Percentiles rank a stretch among this genome's conserved stretches.
These are phyloP conservation scores for Dalbergia cultrata DNA, from an alignment of 306 rosid genomes.

Conservation along the genomic window DNA sequence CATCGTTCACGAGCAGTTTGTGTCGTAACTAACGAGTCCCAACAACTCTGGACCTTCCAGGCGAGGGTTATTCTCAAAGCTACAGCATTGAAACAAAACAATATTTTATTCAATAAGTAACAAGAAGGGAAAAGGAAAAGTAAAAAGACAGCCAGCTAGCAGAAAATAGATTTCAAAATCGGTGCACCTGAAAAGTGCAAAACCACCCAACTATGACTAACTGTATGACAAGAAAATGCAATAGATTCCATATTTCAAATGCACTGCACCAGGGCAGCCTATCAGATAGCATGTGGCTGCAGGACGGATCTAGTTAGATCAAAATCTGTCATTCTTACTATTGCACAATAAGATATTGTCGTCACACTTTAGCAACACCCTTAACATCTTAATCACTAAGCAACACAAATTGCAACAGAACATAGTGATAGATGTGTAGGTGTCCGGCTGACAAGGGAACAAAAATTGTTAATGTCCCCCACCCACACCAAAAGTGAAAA, in stretches of 20 bases:
- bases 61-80: slow-evolving; percentile 90
- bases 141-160: not conserved
- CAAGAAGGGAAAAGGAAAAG: not conserved
- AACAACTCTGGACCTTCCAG: slow-evolving; percentile 95
- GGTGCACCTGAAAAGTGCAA: not conserved
- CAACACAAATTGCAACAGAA: slow-evolving; percentile 1
- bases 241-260: not conserved
- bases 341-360: not conserved
- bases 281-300: slow-evolving; percentile 12
- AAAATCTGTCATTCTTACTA: not conserved
- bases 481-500: not conserved
- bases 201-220: slow-evolving; percentile 2
- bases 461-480: not conserved
- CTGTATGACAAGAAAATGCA: slow-evolving; percentile 24
- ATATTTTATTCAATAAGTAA: slow-evolving; percentile 35
- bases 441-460: not conserved
- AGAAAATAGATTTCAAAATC: slow-evolving; percentile 30
- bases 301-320: slow-evolving; percentile 11
- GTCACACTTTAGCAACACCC: not conserved
- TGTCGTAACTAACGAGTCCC: slow-evolving; percentile 94
- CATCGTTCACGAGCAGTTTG: slow-evolving; percentile 79
- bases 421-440: not conserved
- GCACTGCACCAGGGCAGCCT: not conserved
- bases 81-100: slow-evolving; percentile 55
- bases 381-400: not conserved